These are phyloP conservation scores for Phytophthora cactorum DNA, from an alignment of 352 stramenopile genomes.

Conservation along the genomic window DNA sequence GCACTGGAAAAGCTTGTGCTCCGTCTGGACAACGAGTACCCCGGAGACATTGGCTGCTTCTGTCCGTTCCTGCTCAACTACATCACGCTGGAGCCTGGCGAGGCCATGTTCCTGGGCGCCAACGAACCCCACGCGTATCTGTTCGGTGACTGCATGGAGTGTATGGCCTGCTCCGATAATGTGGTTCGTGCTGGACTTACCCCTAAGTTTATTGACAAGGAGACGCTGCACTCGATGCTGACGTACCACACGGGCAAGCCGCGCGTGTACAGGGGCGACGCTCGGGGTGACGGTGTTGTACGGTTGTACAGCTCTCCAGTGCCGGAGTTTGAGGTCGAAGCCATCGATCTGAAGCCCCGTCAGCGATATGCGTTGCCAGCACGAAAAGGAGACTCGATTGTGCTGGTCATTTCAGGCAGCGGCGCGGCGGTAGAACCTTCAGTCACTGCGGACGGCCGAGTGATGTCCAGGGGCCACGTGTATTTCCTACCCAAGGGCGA, in stretches of 20 bases:
- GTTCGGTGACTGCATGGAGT: slow-evolving; percentile 96
- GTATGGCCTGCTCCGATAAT: slow-evolving; percentile 99
- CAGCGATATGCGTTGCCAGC: slow-evolving; percentile 44
- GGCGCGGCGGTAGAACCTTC: slow-evolving; percentile 34
- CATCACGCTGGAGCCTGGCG: slow-evolving; percentile 93
- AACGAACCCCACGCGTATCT: slow-evolving; percentile 99
- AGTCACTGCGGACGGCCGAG: slow-evolving; percentile 21
- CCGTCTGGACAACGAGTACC: slow-evolving; percentile 94
- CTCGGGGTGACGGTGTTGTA: slow-evolving; percentile 47
- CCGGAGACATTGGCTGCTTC: slow-evolving; percentile 97
- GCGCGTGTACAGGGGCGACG: slow-evolving; percentile 35
- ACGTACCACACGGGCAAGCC: slow-evolving; percentile 89
- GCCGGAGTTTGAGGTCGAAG: slow-evolving; percentile 92
- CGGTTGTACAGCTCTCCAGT: slow-evolving; percentile 91
- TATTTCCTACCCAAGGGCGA: slow-evolving; percentile 61
- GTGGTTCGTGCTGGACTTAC: slow-evolving; percentile 98
- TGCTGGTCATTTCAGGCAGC: slow-evolving; percentile 56
- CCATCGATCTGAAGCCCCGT: slow-evolving; percentile 44
- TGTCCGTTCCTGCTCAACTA: slow-evolving; percentile 99
- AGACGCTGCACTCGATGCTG: slow-evolving; percentile 97
- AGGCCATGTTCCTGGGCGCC: slow-evolving; percentile 97
- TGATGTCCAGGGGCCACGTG: slow-evolving; percentile 51
- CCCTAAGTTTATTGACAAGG: slow-evolving; percentile 99
- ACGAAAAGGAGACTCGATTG: slow-evolving; percentile 55
- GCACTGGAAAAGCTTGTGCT: slow-evolving; percentile 87